Evolutionary conservation across 306 rosid species (phyloP), one percentile per base, ranked within the genome.

Genomic region (Prunus padus): DNA sequence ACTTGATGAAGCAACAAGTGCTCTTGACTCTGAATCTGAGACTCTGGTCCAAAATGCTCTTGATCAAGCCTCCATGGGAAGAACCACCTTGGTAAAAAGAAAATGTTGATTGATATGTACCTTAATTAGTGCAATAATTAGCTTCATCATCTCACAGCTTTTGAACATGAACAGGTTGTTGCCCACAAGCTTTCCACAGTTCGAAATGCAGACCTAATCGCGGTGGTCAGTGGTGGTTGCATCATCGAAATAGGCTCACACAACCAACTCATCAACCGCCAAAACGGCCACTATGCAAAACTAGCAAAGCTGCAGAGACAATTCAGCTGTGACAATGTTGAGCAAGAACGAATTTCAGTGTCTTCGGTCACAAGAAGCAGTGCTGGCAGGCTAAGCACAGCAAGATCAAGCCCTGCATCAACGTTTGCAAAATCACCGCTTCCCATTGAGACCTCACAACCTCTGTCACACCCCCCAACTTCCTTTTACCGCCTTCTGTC

Each of bases 1-100:
- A 52, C 97, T 95, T 69, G 98, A 95, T 85, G 98, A 95, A 85
- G 98, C 98, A 72, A 95, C 98, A 4, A 92, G 97, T 86, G 97
- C 98, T 68, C 97, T 95, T 68, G 98, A 95, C 83, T 88, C 91
- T 67, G 97, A 95, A 87, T 95, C 97, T 3, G 98, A 95, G 83
- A 73, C 83, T 70, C 50, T 92, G 18, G 97, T 95, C 52, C 99
- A 92, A 68, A 92, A 83, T 92, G 99, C 99, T 54, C 97, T 95
- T 49, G 97, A 95, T 84, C 96, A 85, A 56, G 99, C 99, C 65
- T 95, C 99, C 67, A 81, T 92, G 89, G 99, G 99, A 70, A 92
- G 97, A 73, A 95, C 97, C 76, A 92, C 99, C 42, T 62, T 95
- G 93, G 99, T 92, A 87, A 23, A 70, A 33, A 46, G 16, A 12